Evolutionary conservation across 441 rosid species (phyloP), one percentile per base, ranked within the genome.

Genomic region (Gossypium trilobum): DNA sequence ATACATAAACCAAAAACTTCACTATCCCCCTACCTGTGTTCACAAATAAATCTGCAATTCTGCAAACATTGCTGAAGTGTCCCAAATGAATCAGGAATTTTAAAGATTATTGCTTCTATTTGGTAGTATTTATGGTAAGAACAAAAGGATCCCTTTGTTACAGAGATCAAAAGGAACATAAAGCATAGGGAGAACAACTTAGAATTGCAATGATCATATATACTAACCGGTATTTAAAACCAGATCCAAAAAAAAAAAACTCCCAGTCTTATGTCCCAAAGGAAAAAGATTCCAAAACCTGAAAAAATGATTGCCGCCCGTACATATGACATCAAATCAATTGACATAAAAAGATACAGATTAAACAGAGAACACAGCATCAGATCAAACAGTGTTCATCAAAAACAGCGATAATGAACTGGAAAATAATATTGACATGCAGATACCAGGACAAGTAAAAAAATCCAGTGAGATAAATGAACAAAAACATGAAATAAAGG

Each of bases 101-200:
- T 16, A 5, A 51, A 68, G 59, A 27, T 22, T 25, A 27, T 16
- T 14, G 23, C 71, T 51, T 52, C 16, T 52, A 10, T 50, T 51
- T 11, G 2, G 5, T 9, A 51, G 25, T 68, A 27, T 27, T 50
- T 67, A 25, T 27, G 23, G 25, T 14, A 29, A 50, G 60, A 73
- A 50, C 44, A 44, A 3, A 63, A 63, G 71, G 73, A 80, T 67
- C 73, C 74, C 69, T 52, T 61, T 19, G 9, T 72, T 62, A 48
- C 46, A 71, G 62, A 68, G 68, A 70, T 76, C 75, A 3, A 42
- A 16, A 11, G 17, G 27, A 59, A 22, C 44, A 31, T 3, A 48
- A 23, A 39, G 20, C 59, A 2, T 14, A 23, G 39, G 22, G 4
- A 39, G 0, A 71, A 36, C 23, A 58, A 29, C 65, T 36, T 11